Evolutionary conservation across 805 yeast genomes (phyloP).

Genomic region (Torulaspora delbrueckii): DNA sequence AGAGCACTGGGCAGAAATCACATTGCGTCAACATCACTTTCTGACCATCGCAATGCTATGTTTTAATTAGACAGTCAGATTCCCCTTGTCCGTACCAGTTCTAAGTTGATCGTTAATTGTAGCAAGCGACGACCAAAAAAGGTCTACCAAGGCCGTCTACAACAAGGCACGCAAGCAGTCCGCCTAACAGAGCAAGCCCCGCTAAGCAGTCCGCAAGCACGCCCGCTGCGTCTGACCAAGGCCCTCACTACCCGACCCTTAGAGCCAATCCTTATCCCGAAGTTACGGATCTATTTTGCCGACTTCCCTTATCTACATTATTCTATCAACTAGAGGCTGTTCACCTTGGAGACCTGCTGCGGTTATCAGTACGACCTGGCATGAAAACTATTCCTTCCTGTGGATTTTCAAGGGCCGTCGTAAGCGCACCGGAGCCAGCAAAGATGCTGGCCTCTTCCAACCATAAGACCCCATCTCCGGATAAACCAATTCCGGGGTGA

Average conservation of each 20-base stretch:
- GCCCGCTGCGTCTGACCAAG: constrained; percentile 36
- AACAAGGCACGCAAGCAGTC: constrained; percentile 28
- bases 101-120: constrained; percentile 30
- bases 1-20: constrained; percentile 41
- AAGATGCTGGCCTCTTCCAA: constrained; percentile 39
- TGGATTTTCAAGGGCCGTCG: constrained; percentile 42
- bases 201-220: constrained; percentile 26
- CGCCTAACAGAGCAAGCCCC: constrained; percentile 28
- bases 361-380: constrained; percentile 43
- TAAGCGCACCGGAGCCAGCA: constrained; percentile 40
- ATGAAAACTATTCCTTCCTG: constrained; percentile 39
- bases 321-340: constrained; percentile 44
- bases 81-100: constrained; percentile 36
- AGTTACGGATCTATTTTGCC: constrained; percentile 43
- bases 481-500: constrained; percentile 41
- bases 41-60: constrained; percentile 44
- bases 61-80: constrained; percentile 44
- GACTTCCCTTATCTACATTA: constrained; percentile 43
- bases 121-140: constrained; percentile 31
- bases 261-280: constrained; percentile 44
- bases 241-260: constrained; percentile 40
- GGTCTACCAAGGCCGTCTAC: constrained; percentile 31
- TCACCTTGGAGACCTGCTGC: constrained; percentile 46
- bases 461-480: constrained; percentile 40
- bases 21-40: constrained; percentile 44